phyloP scores from a whole-genome alignment of 345 rosid genomes.

The Microthlaspi erraticum region DNA sequence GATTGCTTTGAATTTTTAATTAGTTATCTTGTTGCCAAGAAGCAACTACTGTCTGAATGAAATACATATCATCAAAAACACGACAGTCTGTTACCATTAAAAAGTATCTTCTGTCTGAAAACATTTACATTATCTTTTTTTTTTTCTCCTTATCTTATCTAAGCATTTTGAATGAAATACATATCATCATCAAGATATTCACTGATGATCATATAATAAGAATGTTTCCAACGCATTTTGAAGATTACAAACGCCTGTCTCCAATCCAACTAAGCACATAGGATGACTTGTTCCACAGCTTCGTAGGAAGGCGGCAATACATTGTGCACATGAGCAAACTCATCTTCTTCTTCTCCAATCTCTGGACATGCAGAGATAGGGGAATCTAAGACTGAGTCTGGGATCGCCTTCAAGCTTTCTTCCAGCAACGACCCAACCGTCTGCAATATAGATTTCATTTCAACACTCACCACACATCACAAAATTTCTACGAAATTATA shows the following conservation, averaged over 20 bases:
- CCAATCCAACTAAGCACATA: slow-evolving; percentile 50
- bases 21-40: no score
- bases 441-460: slow-evolving; percentile 47
- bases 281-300: slow-evolving; percentile 43
- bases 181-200: no score
- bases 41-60: no score
- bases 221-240: no score
- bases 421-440: slow-evolving; percentile 77
- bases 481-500: not conserved
- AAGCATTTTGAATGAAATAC: no score
- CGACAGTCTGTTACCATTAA: no score
- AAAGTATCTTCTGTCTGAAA: no score
- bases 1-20: no score
- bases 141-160: no score
- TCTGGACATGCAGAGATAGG: slow-evolving; percentile 44
- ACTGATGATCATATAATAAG: no score
- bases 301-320: slow-evolving; percentile 69
- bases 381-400: slow-evolving; percentile 78
- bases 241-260: slow-evolving; percentile 18
- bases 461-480: slow-evolving; percentile 12
- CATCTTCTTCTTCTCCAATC: slow-evolving; percentile 54
- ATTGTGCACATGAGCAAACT: slow-evolving; percentile 52
- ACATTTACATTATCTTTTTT: no score
- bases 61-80: no score
- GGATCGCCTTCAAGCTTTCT: slow-evolving; percentile 75